phyloP scores from a whole-genome alignment of 176 grass and related monocot genomes.

The Zizania latifolia region DNA sequence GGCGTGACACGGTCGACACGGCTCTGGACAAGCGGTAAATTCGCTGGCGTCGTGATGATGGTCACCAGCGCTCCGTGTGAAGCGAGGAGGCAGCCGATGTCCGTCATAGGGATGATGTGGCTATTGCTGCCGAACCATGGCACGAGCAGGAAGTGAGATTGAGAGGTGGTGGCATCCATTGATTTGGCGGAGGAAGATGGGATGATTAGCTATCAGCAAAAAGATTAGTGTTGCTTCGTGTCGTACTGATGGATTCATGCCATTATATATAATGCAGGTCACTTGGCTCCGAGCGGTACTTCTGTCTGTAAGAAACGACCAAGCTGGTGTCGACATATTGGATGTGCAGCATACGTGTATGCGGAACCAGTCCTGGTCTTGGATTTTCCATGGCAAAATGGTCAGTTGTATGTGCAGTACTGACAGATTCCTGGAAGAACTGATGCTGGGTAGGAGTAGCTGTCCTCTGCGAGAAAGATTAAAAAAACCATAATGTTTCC shows the following conservation, averaged over 20 bases:
- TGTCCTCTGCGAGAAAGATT: too few species aligned
- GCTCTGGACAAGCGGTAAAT: conserved; percentile 23
- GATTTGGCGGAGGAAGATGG: background rate
- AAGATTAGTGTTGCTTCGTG: background rate
- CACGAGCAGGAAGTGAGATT: conserved; percentile 54
- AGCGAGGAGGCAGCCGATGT: conserved; percentile 62
- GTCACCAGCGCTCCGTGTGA: conserved; percentile 34
- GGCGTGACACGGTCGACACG: conserved; percentile 25
- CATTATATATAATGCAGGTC: conserved; percentile 1
- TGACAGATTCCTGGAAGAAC: too few species aligned
- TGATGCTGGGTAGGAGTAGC: too few species aligned
- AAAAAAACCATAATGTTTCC: too few species aligned
- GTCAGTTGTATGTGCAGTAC: background rate
- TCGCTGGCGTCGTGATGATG: conserved; percentile 57
- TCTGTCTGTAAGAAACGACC: background rate
- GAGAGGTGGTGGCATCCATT: conserved; percentile 19
- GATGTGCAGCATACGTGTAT: background rate
- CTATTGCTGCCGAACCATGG: conserved; percentile 42
- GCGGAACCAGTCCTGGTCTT: background rate
- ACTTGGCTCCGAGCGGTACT: too few species aligned
- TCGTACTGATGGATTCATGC: background rate
- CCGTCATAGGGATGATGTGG: conserved; percentile 49
- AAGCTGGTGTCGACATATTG: background rate
- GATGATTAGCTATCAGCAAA: background rate
- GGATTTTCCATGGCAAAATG: background rate